phyloP scores from a whole-genome alignment of 2,329 filamentous ascomycete genomes.

The Penicillium fuscoglaucum region DNA sequence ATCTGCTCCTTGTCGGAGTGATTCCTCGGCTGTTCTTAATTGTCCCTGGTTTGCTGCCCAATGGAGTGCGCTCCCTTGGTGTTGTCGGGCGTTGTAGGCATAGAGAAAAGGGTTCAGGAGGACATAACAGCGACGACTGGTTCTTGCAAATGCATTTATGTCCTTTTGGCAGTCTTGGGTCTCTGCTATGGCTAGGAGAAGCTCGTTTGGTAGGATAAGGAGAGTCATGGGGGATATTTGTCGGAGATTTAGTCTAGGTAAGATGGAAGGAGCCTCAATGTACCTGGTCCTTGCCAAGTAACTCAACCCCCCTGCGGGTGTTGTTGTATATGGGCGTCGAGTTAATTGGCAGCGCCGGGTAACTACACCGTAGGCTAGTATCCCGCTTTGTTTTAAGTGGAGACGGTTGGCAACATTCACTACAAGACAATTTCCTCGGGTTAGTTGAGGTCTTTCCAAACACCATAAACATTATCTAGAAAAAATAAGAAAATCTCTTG shows the following conservation, averaged over 20 bases:
- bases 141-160: conserved; percentile 4
- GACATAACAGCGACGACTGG: background rate
- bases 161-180: background rate
- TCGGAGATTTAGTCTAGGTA: background rate
- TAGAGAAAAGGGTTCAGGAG: conserved; percentile 7
- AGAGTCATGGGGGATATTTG: conserved; percentile 4
- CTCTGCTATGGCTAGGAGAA: conserved; percentile 4
- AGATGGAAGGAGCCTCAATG: background rate
- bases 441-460: background rate
- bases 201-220: conserved; percentile 6
- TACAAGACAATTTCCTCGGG: too few species aligned
- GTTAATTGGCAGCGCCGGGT: too few species aligned
- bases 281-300: background rate
- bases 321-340: too few species aligned
- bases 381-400: conserved; percentile 3
- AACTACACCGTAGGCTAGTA: background rate
- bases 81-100: background rate
- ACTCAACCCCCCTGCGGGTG: too few species aligned
- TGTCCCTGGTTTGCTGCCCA: conserved; percentile 4
- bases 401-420: background rate
- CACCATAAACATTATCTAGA: too few species aligned
- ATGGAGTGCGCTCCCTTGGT: conserved; percentile 5
- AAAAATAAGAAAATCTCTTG: background rate
- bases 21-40: background rate
- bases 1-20: conserved; percentile 2